Conservation (phyloP, 1,284 basidiomycete genomes). For the Trichosporon coremiiforme region DNA sequence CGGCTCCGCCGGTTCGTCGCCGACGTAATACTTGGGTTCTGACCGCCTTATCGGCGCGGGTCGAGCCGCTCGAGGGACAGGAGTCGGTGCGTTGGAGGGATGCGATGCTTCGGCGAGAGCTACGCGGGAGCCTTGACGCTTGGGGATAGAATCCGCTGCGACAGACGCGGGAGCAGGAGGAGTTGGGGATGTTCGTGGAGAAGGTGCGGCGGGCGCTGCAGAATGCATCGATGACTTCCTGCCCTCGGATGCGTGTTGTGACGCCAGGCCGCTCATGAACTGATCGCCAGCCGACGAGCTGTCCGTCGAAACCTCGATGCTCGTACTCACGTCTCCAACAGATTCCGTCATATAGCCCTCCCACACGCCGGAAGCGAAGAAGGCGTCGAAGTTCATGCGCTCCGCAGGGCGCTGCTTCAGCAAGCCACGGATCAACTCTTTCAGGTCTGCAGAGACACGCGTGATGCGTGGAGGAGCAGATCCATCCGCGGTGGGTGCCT, state of each 20-base stretch:
- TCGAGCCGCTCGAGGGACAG: slow-evolving; percentile 21
- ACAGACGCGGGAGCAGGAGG: neutral
- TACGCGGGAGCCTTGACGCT: slow-evolving; percentile 5
- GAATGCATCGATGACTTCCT: slow-evolving; percentile 12
- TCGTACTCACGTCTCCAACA: slow-evolving; percentile 40
- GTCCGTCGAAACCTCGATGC: slow-evolving; percentile 47
- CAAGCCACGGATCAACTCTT: slow-evolving; percentile 78
- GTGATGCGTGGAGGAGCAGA: slow-evolving; percentile 30
- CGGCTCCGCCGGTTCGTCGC: slow-evolving; percentile 37
- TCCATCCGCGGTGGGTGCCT: slow-evolving; percentile 42
- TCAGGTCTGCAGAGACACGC: slow-evolving; percentile 79
- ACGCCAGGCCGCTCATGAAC: slow-evolving; percentile 20
- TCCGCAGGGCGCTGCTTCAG: slow-evolving; percentile 83
- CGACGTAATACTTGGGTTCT: slow-evolving; percentile 53
- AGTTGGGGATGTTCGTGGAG: neutral
- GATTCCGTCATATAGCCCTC: slow-evolving; percentile 71
- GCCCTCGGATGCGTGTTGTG: slow-evolving; percentile 38
- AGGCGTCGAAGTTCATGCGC: slow-evolving; percentile 86
- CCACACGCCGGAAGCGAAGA: slow-evolving; percentile 80
- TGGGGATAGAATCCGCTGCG: neutral
- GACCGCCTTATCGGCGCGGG: slow-evolving; percentile 33
- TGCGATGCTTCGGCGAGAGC: slow-evolving; percentile 22
- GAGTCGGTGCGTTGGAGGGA: slow-evolving; percentile 23
- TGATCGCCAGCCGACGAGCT: slow-evolving; percentile 37
- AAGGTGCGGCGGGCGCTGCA: neutral